These are phyloP conservation scores for Tuber borchii DNA, from an alignment of 495 filamentous ascomycete genomes.

Conservation along the genomic window DNA sequence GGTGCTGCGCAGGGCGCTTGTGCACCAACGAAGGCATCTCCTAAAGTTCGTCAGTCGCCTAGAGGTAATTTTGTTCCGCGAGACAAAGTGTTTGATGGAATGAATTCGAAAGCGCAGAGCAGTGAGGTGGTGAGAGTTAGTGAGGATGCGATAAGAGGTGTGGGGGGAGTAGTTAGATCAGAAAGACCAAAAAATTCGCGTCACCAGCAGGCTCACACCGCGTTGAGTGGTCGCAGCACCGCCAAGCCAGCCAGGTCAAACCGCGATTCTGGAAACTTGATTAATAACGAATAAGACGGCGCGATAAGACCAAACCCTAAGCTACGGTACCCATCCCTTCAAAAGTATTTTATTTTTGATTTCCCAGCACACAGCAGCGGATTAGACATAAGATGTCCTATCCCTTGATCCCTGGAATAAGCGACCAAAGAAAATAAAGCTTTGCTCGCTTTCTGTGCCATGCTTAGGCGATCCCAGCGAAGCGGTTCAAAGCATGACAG, in stretches of 20 bases:
- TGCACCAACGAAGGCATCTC: conserved; percentile 25
- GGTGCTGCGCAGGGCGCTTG: conserved; percentile 13
- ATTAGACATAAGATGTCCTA: background rate
- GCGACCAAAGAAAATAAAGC: background rate
- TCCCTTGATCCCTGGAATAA: background rate
- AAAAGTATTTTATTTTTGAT: background rate
- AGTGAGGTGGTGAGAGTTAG: background rate
- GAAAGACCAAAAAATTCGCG: background rate
- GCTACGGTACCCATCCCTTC: no score
- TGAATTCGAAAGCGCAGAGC: background rate
- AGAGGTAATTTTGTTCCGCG: background rate
- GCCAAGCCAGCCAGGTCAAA: background rate
- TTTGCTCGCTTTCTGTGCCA: background rate
- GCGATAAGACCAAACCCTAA: background rate
- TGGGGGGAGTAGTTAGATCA: background rate
- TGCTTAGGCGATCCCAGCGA: background rate
- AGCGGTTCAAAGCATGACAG: background rate
- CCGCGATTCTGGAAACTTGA: background rate
- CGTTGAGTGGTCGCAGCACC: background rate
- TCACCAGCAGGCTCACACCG: background rate
- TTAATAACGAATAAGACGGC: background rate
- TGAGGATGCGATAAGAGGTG: background rate
- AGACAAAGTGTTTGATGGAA: background rate
- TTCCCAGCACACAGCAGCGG: background rate
- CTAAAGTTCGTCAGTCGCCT: background rate